Evolutionary conservation across 805 yeast species (phyloP), one percentile per base, ranked within the genome.

Genomic region (Pichia ethanolica): DNA sequence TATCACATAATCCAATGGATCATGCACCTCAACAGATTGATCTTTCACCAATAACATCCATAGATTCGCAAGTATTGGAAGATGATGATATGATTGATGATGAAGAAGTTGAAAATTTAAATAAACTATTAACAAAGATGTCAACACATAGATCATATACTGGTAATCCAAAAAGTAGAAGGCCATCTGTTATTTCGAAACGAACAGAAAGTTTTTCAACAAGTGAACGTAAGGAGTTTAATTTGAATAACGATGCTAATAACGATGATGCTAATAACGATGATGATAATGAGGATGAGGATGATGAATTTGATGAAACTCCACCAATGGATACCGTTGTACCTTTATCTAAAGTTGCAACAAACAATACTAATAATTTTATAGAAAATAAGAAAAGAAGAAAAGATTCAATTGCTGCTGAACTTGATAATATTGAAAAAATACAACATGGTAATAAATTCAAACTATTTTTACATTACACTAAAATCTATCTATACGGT

Each of bases 401-500:
- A 39, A 51, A 56, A 11, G 51, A 53, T 27, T 49, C 53, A 10
- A 13, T 46, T 10, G 44, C 51, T 5, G 25, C 45, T 4, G 57
- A 60, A 26, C 54, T 64, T 35, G 59, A 53, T 28, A 48, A 48
- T 12, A 44, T 57, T n/a, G 57, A 55, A 38, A 47, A 49, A 9
- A 50, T 65, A 11, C 56, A 59, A 13, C 42, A 50, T 33, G 48
- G 52, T 33, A 46, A 57, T 7, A 28, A 46, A 28, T 48, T 55
- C 48, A 57, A 60, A 32, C 53, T 46, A 32, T 56, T 63, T 55
- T 64, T 59, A 44, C 56, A 52, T 9, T 60, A 62, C n/a, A 43
- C 62, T 3, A 79, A 79, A 58, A 71, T 79, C 39, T 77, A 76
- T 50, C 57, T 78, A 4, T 57, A 79, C 12, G 67, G 78, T 28